phyloP scores from a whole-genome alignment of 305 asterid genomes.

The Fraxinus platypoda region DNA sequence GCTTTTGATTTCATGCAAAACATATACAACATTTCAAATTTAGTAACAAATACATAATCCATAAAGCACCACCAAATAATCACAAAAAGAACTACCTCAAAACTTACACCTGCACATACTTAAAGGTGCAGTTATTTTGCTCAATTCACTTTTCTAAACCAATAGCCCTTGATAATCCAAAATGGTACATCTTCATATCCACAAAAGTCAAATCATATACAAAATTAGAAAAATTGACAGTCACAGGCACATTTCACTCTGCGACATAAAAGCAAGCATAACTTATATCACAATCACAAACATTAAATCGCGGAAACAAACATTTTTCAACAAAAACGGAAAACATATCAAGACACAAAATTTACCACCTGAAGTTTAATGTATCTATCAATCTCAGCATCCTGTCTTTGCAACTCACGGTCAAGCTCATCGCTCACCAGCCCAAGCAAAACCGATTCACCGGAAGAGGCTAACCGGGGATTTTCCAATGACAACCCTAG shows the following conservation, averaged over 20 bases:
- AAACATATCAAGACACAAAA: neutral
- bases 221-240: slow-evolving; percentile 7
- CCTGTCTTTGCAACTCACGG: slow-evolving; percentile 75
- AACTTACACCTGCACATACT: neutral
- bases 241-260: neutral
- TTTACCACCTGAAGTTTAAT: slow-evolving; percentile 69
- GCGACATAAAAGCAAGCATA: neutral
- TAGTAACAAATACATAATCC: neutral
- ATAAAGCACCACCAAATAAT: neutral
- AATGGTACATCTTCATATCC: neutral
- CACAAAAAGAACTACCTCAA: neutral
- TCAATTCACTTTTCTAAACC: slow-evolving; percentile 3
- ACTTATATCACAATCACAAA: neutral
- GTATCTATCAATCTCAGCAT: slow-evolving; percentile 80
- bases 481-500: slow-evolving; percentile 88
- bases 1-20: slow-evolving; percentile 1
- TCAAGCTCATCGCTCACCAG: slow-evolving; percentile 71
- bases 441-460: slow-evolving; percentile 74
- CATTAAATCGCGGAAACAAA: neutral
- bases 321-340: neutral
- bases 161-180: neutral
- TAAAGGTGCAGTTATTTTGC: neutral
- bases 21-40: slow-evolving; percentile 3
- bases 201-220: neutral
- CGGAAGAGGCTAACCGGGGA: slow-evolving; percentile 60